phyloP scores from a whole-genome alignment of 139 green algal genomes.

The Coelastrella sp. region DNA sequence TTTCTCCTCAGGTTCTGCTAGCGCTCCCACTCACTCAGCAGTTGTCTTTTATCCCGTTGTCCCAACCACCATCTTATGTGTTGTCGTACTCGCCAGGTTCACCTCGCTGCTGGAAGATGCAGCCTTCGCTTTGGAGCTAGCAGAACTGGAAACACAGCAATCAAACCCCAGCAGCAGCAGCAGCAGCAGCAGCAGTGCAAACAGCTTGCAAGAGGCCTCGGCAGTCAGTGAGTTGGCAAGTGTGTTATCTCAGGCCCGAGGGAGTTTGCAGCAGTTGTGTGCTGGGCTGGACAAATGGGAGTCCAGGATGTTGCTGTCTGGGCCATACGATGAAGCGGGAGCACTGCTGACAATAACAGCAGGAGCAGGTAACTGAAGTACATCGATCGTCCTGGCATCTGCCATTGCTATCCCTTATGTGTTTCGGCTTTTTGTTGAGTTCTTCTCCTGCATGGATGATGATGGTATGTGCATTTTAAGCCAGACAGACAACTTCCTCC shows the following conservation, averaged over 20 bases:
- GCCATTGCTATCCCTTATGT: too few species aligned
- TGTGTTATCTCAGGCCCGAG: slow-evolving; percentile 10
- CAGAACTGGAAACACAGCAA: slow-evolving; percentile 7
- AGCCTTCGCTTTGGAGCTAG: slow-evolving; percentile 47
- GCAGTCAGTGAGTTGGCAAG: not conserved
- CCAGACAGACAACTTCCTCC: too few species aligned
- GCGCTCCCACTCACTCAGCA: too few species aligned
- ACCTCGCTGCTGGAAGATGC: slow-evolving; percentile 52
- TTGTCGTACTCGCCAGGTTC: not conserved
- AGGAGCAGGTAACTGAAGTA: slow-evolving; percentile 67
- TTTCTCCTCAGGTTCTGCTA: too few species aligned
- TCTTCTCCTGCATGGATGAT: too few species aligned
- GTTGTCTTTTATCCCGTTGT: too few species aligned
- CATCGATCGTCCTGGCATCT: too few species aligned
- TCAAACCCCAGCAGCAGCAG: slow-evolving; percentile 7
- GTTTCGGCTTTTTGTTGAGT: too few species aligned
- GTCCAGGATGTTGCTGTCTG: slow-evolving; percentile 71
- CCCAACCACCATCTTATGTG: not conserved
- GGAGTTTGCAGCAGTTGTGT: not conserved
- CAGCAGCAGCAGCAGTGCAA: not conserved
- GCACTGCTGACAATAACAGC: slow-evolving; percentile 73
- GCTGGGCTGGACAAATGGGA: slow-evolving; percentile 23
- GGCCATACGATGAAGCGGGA: slow-evolving; percentile 67
- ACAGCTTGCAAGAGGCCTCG: too few species aligned
- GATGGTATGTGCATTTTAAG: too few species aligned